Evolutionary conservation across 371 early-diverging fungal genomes (phyloP).

Genomic region (Syncephalastrum monosporum): DNA sequence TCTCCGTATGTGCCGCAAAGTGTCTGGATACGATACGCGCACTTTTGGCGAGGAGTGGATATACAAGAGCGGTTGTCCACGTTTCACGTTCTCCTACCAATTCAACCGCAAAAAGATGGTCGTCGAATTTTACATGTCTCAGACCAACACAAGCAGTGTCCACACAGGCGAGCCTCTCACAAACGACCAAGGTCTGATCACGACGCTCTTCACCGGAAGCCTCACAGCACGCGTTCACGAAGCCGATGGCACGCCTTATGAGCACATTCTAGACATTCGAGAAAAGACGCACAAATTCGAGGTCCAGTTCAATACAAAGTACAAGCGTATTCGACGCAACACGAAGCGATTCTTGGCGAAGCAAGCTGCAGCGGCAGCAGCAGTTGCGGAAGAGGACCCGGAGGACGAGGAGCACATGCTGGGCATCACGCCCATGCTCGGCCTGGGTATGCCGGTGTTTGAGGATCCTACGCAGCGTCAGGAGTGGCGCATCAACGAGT

Average conservation of each 20-base stretch:
- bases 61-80: conserved; percentile 79
- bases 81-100: conserved; percentile 72
- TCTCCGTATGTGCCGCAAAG: conserved; percentile 76
- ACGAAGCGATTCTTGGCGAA: conserved; percentile 81
- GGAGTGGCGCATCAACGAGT: conserved; percentile 78
- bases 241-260: conserved; percentile 92
- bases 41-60: conserved; percentile 95
- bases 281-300: conserved; percentile 73
- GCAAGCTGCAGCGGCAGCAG: conserved; percentile 78
- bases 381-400: conserved; percentile 63
- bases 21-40: conserved; percentile 77
- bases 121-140: conserved; percentile 86
- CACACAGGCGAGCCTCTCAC: not conserved
- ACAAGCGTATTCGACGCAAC: conserved; percentile 89
- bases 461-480: conserved; percentile 68
- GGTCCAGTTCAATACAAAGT: conserved; percentile 94
- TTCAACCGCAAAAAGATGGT: conserved; percentile 95
- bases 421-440: conserved; percentile 53
- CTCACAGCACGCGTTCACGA: conserved; percentile 92
- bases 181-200: conserved; percentile 8
- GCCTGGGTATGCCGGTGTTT: conserved; percentile 71
- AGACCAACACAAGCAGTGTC: conserved; percentile 70
- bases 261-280: conserved; percentile 90
- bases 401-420: conserved; percentile 52
- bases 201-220: conserved; percentile 71